Evolutionary conservation across 148 eudicot genomes (phyloP).

Genomic region (Dysphania ambrosioides): DNA sequence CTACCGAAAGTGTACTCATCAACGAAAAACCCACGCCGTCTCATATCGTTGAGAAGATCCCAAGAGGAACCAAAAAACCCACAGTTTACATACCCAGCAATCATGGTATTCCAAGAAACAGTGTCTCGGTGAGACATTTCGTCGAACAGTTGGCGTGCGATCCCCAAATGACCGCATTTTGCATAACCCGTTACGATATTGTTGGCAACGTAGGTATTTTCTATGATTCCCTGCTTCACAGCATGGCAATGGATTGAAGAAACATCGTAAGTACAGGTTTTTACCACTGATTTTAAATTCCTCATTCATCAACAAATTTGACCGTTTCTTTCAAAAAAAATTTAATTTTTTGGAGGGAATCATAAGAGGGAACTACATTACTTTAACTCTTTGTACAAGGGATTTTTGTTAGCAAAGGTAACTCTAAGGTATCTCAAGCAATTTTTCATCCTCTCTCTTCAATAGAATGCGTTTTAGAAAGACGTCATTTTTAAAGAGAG

Average conservation of each 20-base stretch:
- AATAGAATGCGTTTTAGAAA: no score
- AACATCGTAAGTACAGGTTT: conserved; percentile 25
- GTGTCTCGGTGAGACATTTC: conserved; percentile 59
- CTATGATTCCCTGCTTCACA: conserved; percentile 39
- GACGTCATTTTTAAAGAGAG: no score
- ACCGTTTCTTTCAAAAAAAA: background rate
- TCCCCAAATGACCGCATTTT: conserved; percentile 34
- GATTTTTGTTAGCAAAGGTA: no score
- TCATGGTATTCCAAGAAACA: conserved; percentile 64
- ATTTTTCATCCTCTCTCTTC: no score
- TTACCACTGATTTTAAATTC: conserved; percentile 31
- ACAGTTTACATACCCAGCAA: conserved; percentile 49
- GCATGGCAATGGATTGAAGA: conserved; percentile 42
- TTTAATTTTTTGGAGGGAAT: conserved; percentile 22
- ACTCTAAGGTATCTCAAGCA: no score
- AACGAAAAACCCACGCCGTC: conserved; percentile 30
- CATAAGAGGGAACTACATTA: background rate
- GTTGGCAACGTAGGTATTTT: conserved; percentile 40
- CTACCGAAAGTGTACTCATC: conserved; percentile 67
- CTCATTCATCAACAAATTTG: conserved; percentile 36
- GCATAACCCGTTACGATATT: conserved; percentile 37
- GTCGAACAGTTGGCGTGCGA: conserved; percentile 62
- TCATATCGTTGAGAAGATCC: conserved; percentile 47
- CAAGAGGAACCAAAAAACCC: conserved; percentile 40
- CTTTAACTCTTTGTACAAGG: no score